Base-by-base conservation (phyloP, 2,329 filamentous ascomycete genomes). In the Neoarthrinium moseri region DNA sequence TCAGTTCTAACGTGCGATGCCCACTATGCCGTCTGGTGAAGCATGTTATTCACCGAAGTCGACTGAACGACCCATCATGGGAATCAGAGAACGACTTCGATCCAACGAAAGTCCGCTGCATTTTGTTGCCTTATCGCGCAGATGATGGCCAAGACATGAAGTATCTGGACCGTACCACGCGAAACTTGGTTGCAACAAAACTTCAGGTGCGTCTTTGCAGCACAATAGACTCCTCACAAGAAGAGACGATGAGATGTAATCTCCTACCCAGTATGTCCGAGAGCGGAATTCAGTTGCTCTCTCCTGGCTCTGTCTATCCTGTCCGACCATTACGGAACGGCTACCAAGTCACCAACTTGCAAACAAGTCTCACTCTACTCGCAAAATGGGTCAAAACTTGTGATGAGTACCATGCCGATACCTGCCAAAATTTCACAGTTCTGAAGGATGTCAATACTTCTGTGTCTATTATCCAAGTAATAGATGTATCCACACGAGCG, bases 21-120 rank as follows among this genome's bases (percentile, higher is more conserved):
- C 29, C 40, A 30, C 40, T 34, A 13, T 43, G 40, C 17, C 29
- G 40, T 17, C 29, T 43, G 29, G 12, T 43, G 27, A 34, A 34
- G 40, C 40, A 43, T 17, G 8, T 15, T 5, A 11, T 43, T 6
- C 18, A 34, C 12, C 13, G 13, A 8, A 11, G 13, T 6, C 13
- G 6, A n/a, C n/a, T n/a, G 6, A 20, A 3, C 15, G n/a, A 17
- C 17, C 2, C 7, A 20, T 11, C n/a, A 0, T 12, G 6, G 7
- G 6, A 1, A 21, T 35, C 6, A 11, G 17, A 7, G 5, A 3
- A 11, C 12, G 15, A 4, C 2, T 3, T 35, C 18, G 33, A 12
- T 35, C 10, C 18, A 10, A 3, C 3, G 1, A 21, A 35, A 20
- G 15, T 35, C 17, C n/a, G 22, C 1, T 35, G 33, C 17, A 12